phyloP scores from a whole-genome alignment of 257 asterid genomes.

The Solanum chaucha region DNA sequence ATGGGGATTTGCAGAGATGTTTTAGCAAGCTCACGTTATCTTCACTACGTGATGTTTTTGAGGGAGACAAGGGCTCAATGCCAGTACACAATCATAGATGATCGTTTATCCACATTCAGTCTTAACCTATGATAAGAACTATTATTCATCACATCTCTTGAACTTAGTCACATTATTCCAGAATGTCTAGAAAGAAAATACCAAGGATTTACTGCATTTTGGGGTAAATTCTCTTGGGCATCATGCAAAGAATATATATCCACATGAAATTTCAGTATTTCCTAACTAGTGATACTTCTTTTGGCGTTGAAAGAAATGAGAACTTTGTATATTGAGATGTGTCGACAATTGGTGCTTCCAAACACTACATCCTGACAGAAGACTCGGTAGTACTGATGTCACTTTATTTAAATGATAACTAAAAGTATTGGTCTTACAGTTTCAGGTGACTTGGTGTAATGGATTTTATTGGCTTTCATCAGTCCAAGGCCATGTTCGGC shows the following conservation, averaged over 20 bases:
- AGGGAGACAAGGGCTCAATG: neutral
- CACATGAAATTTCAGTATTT: neutral
- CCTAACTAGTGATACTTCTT: neutral
- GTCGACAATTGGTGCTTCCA: neutral
- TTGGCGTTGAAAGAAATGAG: neutral
- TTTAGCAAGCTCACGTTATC: neutral
- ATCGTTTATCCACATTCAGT: neutral
- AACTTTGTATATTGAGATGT: neutral
- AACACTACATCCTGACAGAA: neutral
- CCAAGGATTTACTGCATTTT: neutral
- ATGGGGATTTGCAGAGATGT: neutral
- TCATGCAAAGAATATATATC: neutral
- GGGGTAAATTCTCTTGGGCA: neutral
- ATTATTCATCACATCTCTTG: neutral
- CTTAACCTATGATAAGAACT: neutral
- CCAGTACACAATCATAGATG: neutral
- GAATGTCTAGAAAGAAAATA: neutral
- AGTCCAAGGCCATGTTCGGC: constrained; percentile 97
- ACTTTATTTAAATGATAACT: neutral
- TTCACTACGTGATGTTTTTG: neutral
- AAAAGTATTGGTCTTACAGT: constrained; percentile 40
- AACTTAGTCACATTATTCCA: neutral
- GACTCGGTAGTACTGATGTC: neutral
- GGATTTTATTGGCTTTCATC: constrained; percentile 88
- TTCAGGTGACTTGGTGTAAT: constrained; percentile 88